Evolutionary conservation across 1,139 yeast genomes (phyloP), one percentile per base, ranked within the genome.

Genomic region (Hemisphaericaspora lyxosophila): DNA sequence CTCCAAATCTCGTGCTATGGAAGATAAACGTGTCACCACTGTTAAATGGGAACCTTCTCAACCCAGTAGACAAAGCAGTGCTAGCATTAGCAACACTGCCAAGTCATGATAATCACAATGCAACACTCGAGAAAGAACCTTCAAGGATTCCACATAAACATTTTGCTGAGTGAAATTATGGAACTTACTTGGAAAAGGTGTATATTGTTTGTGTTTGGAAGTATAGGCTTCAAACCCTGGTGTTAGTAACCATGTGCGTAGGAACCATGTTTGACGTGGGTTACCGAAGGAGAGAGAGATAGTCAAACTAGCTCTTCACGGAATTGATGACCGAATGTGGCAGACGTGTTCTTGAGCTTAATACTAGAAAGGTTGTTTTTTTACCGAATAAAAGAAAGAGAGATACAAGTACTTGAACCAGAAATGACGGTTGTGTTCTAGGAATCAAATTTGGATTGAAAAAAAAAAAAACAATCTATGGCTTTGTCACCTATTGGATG

Each of bases 41-140:
- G 8, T 59, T 40, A 51, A 80, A 76, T 2, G 75, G 74, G 33
- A 62, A 64, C 20, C 82, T 73, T 43, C 86, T 60, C 38, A 82
- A 60, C 2, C 81, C 71, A 0, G 79, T 62, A 52, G 81, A 81
- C 34, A 78, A 68, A 2, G 80, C 86, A 5, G 71, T 60, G 4
- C 87, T 79, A 3, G 86, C 84, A 51, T 82, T 82, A n/a, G 64
- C 56, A 2, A 73, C 73, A 79, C 55, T 1, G 74, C 82, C 39
- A 78, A 47, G 46, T 67, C 63, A 32, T 57, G 59, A 35, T 57
- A 55, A 34, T 71, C 74, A 37, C 73, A 64, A 31, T 73, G 63
- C 26, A 78, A 55, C 4, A 74, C 40, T 15, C 62, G 50, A 0
- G 72, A 70, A 5, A 72, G 53, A 3, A 47, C 51, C 16, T 60